Base-by-base conservation (phyloP, 2,329 filamentous ascomycete species). In the Scopulariopsis brevicaulis region DNA sequence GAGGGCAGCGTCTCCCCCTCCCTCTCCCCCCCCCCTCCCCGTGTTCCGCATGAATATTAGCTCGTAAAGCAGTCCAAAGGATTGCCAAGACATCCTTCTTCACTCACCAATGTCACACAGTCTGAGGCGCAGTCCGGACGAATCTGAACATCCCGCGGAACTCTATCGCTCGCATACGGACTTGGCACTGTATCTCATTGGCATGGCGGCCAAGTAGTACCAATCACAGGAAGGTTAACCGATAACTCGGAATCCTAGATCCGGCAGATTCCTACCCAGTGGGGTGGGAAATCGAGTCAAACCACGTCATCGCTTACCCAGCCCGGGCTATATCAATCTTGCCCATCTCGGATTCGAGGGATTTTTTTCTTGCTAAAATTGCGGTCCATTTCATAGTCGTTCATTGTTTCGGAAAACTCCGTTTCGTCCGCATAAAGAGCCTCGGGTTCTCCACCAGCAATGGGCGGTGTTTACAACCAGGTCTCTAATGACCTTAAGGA, bases 401-500 rank as follows among this genome's bases (percentile, higher is more conserved):
- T 7, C 18, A n/a, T 43, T 43, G 4, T 18, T 46, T n/a, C 18
- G 14, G 18, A 18, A 46, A n/a, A 7, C 7, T n/a, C 14, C 14
- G 4, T 8, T 14, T 46, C 14, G 18, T 46, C 5, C 14, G 18
- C 40, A 46, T 1, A 46, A 46, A 46, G 15, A 18, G 15, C 18
- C 18, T 46, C 40, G 40, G 18, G 5, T 46, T 18, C 14, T 46
- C 3, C 37, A 18, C 40, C 37, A n/a, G 18, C 14, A 46, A 46
- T n/a, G 40, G 40, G 40, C 18, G 3, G 18, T 14, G 40, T 46
- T 46, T 46, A 46, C 18, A 46, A 46, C 3, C 40, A 46, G 18
- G 18, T 46, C 14, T n/a, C 40, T 8, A n/a, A 46, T 22, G 28
- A 50, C 22, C 54, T 63, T 40, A 20, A 35, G 1, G 59, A 61